Evolutionary conservation across 805 yeast species (phyloP).

Genomic region (Zygoascus biomembranicola): DNA sequence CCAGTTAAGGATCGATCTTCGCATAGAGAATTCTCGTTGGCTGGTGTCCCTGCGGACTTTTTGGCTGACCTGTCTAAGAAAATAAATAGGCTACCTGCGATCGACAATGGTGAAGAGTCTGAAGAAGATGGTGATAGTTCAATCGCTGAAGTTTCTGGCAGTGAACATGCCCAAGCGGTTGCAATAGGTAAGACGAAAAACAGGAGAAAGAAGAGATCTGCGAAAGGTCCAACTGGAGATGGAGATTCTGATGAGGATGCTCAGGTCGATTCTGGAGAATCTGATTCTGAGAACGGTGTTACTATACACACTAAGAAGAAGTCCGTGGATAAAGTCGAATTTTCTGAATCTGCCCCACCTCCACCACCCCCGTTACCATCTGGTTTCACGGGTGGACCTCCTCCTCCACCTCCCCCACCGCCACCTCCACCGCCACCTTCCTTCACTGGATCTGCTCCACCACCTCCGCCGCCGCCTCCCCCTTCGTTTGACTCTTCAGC

Average conservation of each 20-base stretch:
- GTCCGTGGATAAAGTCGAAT: neutral
- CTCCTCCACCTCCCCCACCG: slow-evolving; percentile 5
- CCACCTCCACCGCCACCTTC: slow-evolving; percentile 9
- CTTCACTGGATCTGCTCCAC: slow-evolving; percentile 12
- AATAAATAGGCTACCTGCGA: neutral
- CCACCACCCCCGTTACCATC: slow-evolving; percentile 23
- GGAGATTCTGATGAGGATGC: neutral
- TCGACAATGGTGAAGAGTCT: neutral
- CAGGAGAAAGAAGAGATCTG: neutral
- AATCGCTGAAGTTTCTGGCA: neutral
- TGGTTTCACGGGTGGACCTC: slow-evolving; percentile 27
- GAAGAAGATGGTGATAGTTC: neutral
- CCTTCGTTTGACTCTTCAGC: slow-evolving; percentile 27
- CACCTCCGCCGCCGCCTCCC: slow-evolving; percentile 24
- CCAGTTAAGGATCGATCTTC: neutral
- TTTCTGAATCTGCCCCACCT: slow-evolving; percentile 20
- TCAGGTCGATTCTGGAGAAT: neutral
- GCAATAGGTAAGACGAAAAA: neutral
- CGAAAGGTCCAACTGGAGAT: neutral
- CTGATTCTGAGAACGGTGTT: neutral
- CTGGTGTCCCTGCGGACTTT: slow-evolving; percentile 2
- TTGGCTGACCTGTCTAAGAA: slow-evolving; percentile 9
- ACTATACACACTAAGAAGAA: neutral
- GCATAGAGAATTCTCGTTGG: neutral
- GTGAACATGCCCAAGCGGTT: neutral